Evolutionary conservation across 2,329 filamentous ascomycete species (phyloP).

Genomic region (Helminthosporium solani): DNA sequence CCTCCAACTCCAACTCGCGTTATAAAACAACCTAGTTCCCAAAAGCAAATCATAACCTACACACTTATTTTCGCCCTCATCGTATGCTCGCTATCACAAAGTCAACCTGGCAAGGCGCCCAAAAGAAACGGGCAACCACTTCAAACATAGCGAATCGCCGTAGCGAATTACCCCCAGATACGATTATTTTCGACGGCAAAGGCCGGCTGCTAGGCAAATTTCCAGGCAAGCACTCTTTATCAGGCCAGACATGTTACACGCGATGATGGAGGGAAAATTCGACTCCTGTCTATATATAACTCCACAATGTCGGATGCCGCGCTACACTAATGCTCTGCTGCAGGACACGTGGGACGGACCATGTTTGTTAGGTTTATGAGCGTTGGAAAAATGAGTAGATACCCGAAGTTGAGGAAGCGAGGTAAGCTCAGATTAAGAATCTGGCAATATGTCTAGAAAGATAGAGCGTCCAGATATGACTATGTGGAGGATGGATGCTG

Average conservation of each 20-base stretch:
- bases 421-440: conserved; percentile 1
- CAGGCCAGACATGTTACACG: neutral
- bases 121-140: no score
- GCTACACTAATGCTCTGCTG: neutral
- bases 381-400: conserved; percentile 8
- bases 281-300: neutral
- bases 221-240: neutral
- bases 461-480: neutral
- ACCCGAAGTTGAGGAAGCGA: conserved; percentile 1
- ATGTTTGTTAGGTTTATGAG: conserved; percentile 11
- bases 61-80: no score
- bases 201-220: neutral
- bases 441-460: no score
- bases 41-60: no score
- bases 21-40: no score
- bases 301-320: neutral
- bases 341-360: neutral
- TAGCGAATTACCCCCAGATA: neutral
- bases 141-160: no score
- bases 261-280: neutral
- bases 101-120: no score
- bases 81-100: no score
- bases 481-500: neutral
- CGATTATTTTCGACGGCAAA: neutral
- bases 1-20: no score